Conservation (phyloP, 1,284 basidiomycete species). For the Kalmanozyma brasiliensis region DNA sequence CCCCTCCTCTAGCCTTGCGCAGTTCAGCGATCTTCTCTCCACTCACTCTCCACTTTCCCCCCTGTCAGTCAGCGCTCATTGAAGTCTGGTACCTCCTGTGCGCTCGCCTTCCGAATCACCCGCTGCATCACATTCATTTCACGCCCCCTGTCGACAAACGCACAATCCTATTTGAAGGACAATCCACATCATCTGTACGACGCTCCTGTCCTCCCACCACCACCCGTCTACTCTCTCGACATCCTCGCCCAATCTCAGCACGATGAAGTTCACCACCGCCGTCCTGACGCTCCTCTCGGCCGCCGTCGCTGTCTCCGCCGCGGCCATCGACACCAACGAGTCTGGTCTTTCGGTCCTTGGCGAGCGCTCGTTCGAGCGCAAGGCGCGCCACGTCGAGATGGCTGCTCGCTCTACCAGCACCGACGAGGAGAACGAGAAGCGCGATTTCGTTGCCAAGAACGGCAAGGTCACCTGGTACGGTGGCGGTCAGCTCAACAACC, state of each 20-base stretch:
- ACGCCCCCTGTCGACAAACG: not conserved
- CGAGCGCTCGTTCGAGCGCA: conserved; percentile 52
- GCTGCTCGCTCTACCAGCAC: conserved; percentile 8
- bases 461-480: conserved; percentile 62
- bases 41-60: not conserved
- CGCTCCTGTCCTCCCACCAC: conserved; percentile 9
- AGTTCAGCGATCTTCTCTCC: conserved; percentile 1
- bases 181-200: not conserved
- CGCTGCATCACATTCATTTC: conserved; percentile 7
- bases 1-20: too few species aligned
- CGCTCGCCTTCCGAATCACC: conserved; percentile 1
- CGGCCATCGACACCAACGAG: conserved; percentile 38
- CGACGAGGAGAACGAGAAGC: conserved; percentile 31
- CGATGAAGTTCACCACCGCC: conserved; percentile 56
- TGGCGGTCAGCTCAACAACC: conserved; percentile 56
- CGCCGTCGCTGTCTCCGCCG: conserved; percentile 32
- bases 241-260: not conserved
- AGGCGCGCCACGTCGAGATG: conserved; percentile 49
- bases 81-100: conserved; percentile 24
- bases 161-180: not conserved
- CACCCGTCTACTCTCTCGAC: not conserved
- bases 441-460: conserved; percentile 42
- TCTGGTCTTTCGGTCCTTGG: conserved; percentile 46
- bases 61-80: too few species aligned
- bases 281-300: conserved; percentile 36